Base-by-base conservation (phyloP, 139 green algal genomes). In the Micractinium conductrix region DNA sequence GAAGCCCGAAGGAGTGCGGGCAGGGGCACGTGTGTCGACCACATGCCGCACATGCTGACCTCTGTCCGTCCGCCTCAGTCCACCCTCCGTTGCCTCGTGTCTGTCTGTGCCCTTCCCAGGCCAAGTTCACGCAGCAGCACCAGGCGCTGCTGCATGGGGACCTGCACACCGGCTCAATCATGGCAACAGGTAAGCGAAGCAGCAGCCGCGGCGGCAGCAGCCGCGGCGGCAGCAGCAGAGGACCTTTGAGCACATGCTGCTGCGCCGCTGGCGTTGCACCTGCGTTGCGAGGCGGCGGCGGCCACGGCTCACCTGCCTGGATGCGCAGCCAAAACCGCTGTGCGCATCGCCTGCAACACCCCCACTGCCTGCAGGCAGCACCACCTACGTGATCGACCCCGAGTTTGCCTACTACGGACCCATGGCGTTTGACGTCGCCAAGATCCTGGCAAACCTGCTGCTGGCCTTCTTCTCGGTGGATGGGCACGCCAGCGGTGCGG, bases 381-480 rank as follows among this genome's bases (percentile, higher is more conserved):
- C 85, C 45, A 89, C 80, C n/a, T 91, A 82, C 37, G 87, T 95
- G 28, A 98, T 99, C 67, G 96, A 99, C 89, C 91, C 95, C 5
- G 97, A 99, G 94, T 99, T 99, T 93, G 96, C 95, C 2, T 98
- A 95, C 89, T 94, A 95, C 72, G 97, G 97, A 0, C 97, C 97
- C 73, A 98, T 99, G 55, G 97, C 91, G 5, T 99, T 99, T 88
- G 97, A 99, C 82, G 88, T 98, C 14, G 96, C 91, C 84, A 98
- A 98, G 91, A 94, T 99, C 87, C 85, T 99, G 16, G 94, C 87
- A 35, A 97, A 99, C 85, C 86, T 99, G 74, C 89, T 99, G 43
- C 89, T 99, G 44, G 84, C 91, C 22, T 98, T 94, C 89, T 99
- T 98, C 81, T 93, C 95, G 4, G 89, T 89, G 16, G 78, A 84